phyloP scores from a whole-genome alignment of 1,284 basidiomycete species.

The Fistulina hepatica region DNA sequence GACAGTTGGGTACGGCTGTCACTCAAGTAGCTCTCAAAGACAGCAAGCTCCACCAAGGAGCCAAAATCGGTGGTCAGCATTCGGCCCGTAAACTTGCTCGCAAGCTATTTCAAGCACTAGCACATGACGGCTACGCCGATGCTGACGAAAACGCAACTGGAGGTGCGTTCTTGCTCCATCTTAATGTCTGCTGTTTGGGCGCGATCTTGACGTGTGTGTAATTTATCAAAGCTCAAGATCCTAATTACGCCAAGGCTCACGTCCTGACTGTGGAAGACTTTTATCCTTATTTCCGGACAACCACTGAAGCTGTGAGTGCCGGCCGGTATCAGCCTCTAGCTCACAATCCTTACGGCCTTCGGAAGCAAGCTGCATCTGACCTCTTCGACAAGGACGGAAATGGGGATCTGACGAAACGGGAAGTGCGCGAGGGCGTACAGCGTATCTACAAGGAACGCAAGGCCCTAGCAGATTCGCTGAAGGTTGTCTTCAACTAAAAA shows the following conservation, averaged over 20 bases:
- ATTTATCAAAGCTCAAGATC: background rate
- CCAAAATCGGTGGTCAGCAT: slow-evolving; percentile 44
- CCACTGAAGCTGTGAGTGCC: slow-evolving; percentile 54
- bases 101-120: slow-evolving; percentile 63
- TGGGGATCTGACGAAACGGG: slow-evolving; percentile 68
- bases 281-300: slow-evolving; percentile 65
- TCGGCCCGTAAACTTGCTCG: slow-evolving; percentile 66
- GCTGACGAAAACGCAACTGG: no score
- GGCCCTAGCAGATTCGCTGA: slow-evolving; percentile 58
- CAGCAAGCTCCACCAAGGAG: slow-evolving; percentile 47
- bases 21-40: slow-evolving; percentile 63
- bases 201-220: no score
- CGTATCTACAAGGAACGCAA: slow-evolving; percentile 75
- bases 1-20: slow-evolving; percentile 51
- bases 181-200: no score
- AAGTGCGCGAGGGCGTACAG: slow-evolving; percentile 80
- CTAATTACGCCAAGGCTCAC: background rate
- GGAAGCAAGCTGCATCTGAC: slow-evolving; percentile 62
- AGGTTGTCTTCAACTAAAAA: slow-evolving; percentile 29
- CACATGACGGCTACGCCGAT: slow-evolving; percentile 22
- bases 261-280: slow-evolving; percentile 36
- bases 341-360: slow-evolving; percentile 19
- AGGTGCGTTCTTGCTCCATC: no score
- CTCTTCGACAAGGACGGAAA: slow-evolving; percentile 79
- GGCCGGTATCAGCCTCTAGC: no score